Percentiles rank a stretch among this genome's conserved stretches.
These are phyloP conservation scores for Nakazawaea laoshanensis DNA, from an alignment of 805 yeast genomes.

Conservation along the genomic window DNA sequence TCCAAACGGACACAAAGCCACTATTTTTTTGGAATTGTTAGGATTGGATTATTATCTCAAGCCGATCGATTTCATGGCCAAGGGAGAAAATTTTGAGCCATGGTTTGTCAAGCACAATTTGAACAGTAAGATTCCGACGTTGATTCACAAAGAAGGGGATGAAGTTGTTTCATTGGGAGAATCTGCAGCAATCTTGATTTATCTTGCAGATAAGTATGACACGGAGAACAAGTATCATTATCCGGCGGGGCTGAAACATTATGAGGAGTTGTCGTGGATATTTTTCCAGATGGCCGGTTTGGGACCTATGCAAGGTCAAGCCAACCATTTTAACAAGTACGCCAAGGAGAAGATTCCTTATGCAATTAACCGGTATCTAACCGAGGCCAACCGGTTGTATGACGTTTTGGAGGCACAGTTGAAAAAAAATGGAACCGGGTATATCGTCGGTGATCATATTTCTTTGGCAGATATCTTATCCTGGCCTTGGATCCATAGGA, in stretches of 20 bases:
- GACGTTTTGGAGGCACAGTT: slow-evolving; percentile 47
- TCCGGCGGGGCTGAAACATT: slow-evolving; percentile 31
- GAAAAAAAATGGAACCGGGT: slow-evolving; percentile 38
- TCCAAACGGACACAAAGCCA: slow-evolving; percentile 36
- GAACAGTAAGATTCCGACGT: slow-evolving; percentile 56
- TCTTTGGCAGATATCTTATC: slow-evolving; percentile 51
- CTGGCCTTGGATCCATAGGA: slow-evolving; percentile 34
- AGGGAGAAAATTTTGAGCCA: slow-evolving; percentile 39
- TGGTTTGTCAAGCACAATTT: slow-evolving; percentile 53
- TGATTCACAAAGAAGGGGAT: slow-evolving; percentile 32
- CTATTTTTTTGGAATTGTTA: slow-evolving; percentile 31
- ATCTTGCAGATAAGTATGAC: slow-evolving; percentile 55
- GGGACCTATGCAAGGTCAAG: slow-evolving; percentile 62
- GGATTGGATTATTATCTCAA: slow-evolving; percentile 32
- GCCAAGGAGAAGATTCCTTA: slow-evolving; percentile 47
- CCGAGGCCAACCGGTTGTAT: slow-evolving; percentile 44
- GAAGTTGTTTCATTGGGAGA: slow-evolving; percentile 36
- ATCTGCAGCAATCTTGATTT: slow-evolving; percentile 53
- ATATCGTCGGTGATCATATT: slow-evolving; percentile 50
- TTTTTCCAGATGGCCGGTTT: slow-evolving; percentile 51
- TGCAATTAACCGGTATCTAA: slow-evolving; percentile 40
- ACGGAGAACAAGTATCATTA: slow-evolving; percentile 37
- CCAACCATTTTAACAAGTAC: slow-evolving; percentile 32
- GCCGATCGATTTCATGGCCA: slow-evolving; percentile 29
- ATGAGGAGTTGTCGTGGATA: slow-evolving; percentile 43